Evolutionary conservation across 352 stramenopile genomes (phyloP).

Genomic region (Phytophthora pseudosyringae): DNA sequence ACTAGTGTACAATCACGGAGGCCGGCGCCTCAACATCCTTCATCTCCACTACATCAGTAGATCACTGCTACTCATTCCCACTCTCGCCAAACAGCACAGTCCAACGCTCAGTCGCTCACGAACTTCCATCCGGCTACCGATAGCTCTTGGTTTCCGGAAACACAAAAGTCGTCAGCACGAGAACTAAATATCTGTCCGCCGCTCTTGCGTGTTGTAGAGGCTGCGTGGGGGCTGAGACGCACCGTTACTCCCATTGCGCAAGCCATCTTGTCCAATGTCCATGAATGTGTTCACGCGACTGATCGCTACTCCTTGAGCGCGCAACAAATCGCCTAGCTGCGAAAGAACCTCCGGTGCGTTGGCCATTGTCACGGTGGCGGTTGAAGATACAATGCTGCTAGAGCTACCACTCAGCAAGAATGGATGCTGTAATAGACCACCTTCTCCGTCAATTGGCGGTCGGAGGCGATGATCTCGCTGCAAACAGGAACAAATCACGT

Average conservation of each 20-base stretch:
- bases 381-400: slow-evolving; percentile 24
- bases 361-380: slow-evolving; percentile 45
- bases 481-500: slow-evolving; percentile 89
- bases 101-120: slow-evolving; percentile 13
- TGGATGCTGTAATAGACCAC: slow-evolving; percentile 83
- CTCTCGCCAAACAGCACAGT: neutral
- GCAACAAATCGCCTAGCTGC: slow-evolving; percentile 58
- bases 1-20: slow-evolving; percentile 20
- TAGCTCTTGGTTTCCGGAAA: slow-evolving; percentile 11
- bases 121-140: slow-evolving; percentile 7
- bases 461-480: slow-evolving; percentile 81
- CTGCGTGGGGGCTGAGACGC: slow-evolving; percentile 31
- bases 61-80: slow-evolving; percentile 7
- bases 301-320: slow-evolving; percentile 50
- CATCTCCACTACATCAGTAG: neutral
- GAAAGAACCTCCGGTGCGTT: slow-evolving; percentile 51
- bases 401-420: slow-evolving; percentile 64
- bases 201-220: slow-evolving; percentile 71
- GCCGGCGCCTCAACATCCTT: neutral
- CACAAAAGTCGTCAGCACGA: neutral
- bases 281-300: slow-evolving; percentile 59
- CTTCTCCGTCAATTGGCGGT: slow-evolving; percentile 79
- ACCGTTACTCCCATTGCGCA: slow-evolving; percentile 25
- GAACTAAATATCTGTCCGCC: slow-evolving; percentile 68
- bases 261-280: slow-evolving; percentile 50